These are phyloP conservation scores for Talaromyces sp. DNA, from an alignment of 2,329 filamentous ascomycete species.

Conservation along the genomic window DNA sequence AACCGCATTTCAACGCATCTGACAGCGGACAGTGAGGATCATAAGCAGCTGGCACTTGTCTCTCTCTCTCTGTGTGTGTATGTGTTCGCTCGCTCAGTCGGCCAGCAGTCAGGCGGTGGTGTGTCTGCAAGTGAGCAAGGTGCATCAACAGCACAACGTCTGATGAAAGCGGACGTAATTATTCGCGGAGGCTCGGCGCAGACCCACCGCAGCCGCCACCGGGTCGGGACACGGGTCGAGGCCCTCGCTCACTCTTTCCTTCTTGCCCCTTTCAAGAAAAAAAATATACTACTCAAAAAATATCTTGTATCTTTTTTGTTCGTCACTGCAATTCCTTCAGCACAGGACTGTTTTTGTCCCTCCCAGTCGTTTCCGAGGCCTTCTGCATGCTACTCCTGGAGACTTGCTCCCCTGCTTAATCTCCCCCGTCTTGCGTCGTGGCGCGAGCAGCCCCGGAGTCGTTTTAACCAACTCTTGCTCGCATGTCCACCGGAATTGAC, in stretches of 20 bases:
- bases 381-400: not conserved
- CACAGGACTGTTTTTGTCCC: not conserved
- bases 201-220: not conserved
- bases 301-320: not conserved
- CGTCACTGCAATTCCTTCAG: no score
- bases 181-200: not conserved
- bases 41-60: not conserved
- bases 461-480: conserved; percentile 21
- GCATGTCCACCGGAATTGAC: conserved; percentile 54
- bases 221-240: not conserved
- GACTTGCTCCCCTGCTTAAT: not conserved
- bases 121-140: not conserved
- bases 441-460: not conserved
- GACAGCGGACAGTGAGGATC: not conserved
- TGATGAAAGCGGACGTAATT: not conserved
- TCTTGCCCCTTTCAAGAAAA: not conserved
- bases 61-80: not conserved
- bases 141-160: not conserved
- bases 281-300: not conserved
- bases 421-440: not conserved
- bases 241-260: not conserved
- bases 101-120: not conserved
- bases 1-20: not conserved
- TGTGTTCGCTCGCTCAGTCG: no score
- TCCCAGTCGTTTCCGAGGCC: not conserved